Percentiles rank a stretch among this genome's conserved stretches.
Conservation (phyloP, 2,329 filamentous ascomycete species). For the Alternaria angustiovoidea region DNA sequence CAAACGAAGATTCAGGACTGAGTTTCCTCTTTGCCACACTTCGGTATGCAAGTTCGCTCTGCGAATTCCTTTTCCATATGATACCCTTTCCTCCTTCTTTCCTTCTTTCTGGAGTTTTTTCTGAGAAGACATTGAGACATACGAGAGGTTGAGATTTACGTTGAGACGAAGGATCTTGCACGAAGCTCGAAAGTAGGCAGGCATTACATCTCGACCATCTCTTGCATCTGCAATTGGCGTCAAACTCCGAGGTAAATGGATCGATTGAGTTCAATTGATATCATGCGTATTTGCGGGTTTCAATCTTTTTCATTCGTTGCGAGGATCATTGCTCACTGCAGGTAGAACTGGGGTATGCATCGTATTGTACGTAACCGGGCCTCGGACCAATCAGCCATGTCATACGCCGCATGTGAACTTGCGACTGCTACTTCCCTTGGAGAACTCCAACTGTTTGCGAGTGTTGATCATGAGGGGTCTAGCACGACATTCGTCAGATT, state of each 20-base stretch:
- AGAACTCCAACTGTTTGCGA: neutral
- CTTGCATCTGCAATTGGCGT: neutral
- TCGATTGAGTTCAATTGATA: neutral
- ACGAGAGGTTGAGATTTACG: neutral
- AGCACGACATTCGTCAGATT: slow-evolving; percentile 21
- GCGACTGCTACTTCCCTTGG: neutral
- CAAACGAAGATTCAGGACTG: slow-evolving; percentile 28
- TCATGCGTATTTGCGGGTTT: neutral
- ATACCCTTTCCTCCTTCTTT: neutral
- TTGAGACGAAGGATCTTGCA: neutral
- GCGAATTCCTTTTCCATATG: neutral
- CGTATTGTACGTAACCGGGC: neutral
- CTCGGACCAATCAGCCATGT: neutral
- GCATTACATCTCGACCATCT: neutral
- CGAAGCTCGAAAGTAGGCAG: neutral
- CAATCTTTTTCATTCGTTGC: neutral
- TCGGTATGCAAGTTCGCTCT: neutral
- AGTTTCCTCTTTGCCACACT: neutral
- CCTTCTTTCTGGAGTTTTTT: neutral
- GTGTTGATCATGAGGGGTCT: neutral
- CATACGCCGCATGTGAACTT: neutral
- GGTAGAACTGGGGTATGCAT: slow-evolving; percentile 1
- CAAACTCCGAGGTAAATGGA: neutral
- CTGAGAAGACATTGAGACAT: neutral
- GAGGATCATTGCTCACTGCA: slow-evolving; percentile 1